Evolutionary conservation across 2,329 filamentous ascomycete genomes (phyloP), one percentile per base, ranked within the genome.

Genomic region (Penicillium sp.): DNA sequence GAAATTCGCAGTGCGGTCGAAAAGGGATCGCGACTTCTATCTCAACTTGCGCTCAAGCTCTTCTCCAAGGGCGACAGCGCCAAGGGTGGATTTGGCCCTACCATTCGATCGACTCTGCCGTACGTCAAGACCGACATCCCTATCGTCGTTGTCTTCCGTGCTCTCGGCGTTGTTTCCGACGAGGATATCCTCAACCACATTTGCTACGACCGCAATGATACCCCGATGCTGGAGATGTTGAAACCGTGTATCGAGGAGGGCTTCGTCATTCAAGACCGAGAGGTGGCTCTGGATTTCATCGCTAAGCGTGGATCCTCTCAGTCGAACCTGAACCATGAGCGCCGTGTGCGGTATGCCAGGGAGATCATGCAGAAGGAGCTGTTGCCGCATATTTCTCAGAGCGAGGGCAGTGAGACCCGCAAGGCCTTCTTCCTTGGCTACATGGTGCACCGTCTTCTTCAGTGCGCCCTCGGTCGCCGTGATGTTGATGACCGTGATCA

Each of bases 401-500:
- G 83, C 55, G 91, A 96, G 72, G 94, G 94, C 25, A 95, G 90
- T 62, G 92, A 97, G 71, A 97, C 92, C 1, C 81, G 90, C 53
- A 99, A 99, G 71, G 94, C 95, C 2, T 99, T 96, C 75, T 99
- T 97, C 81, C 79, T 99, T 44, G 94, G 95, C 20, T 99, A 99
- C 75, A 99, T 99, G 92, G 90, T 97, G 42, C 92, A 99, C 74
- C 89, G 94, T 69, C 82, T 99, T 63, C 80, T 97, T 22, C 92
- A 96, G 72, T 96, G 92, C 69, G 90, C 92, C 48, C 81, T 99
- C 43, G 95, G 94, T 46, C 87, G 94, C 55, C 88, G 91, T 56
- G 94, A 97, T 69, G 90, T 91, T 24, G 94, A 99, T 67, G 94
- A 99, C 68, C 89, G 94, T 78, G 94, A 99, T 78, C 95, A 99